Conservation (phyloP, 2,329 filamentous ascomycete species). For the Fusarium tricinctum region DNA sequence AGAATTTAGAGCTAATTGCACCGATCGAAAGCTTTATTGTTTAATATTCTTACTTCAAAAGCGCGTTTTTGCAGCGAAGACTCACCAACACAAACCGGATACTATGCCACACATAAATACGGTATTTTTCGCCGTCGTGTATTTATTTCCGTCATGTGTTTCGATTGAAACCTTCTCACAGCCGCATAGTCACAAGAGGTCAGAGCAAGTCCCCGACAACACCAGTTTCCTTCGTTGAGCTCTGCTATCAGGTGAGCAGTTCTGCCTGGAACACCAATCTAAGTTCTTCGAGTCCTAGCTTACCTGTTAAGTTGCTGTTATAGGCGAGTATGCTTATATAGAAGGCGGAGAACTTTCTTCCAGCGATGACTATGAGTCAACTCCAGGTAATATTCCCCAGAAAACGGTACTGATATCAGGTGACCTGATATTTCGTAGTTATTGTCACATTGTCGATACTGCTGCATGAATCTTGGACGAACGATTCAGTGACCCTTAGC, state of each 20-base stretch:
- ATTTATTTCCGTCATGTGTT: background rate
- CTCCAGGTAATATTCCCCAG: background rate
- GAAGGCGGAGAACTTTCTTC: conserved; percentile 9
- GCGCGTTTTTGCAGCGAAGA: no score
- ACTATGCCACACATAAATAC: no score
- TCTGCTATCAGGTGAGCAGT: background rate
- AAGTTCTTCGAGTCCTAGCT: background rate
- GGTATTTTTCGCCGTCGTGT: background rate
- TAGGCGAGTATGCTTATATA: background rate
- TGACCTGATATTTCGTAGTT: background rate
- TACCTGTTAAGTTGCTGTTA: background rate
- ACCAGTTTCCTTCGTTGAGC: background rate
- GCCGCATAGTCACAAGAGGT: background rate
- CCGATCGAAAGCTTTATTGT: no score
- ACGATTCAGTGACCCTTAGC: background rate
- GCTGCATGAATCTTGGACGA: background rate
- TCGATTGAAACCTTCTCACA: no score
- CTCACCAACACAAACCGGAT: no score
- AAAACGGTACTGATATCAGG: no score
- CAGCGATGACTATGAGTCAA: background rate
- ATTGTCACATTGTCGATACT: background rate
- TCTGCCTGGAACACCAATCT: background rate
- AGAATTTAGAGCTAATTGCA: no score
- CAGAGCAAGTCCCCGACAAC: background rate
- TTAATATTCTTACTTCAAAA: no score